Percentiles rank a stretch among this genome's conserved stretches.
phyloP scores from a whole-genome alignment of 2,329 filamentous ascomycete species.

The Cytospora paraplurivora region DNA sequence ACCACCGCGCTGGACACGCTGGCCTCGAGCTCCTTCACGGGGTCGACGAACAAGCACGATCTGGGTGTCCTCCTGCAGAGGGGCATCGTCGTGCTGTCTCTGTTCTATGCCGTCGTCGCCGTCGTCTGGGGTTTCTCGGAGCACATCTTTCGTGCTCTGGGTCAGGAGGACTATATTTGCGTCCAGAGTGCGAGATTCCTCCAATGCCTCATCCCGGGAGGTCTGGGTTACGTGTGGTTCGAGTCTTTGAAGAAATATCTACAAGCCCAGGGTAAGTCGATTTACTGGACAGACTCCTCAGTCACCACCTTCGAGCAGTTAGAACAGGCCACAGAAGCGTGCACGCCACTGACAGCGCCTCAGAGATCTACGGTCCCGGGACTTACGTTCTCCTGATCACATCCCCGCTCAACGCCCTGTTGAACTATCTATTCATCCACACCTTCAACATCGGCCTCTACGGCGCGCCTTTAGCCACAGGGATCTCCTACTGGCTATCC shows the following conservation, averaged over 20 bases:
- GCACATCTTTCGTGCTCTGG: conserved; percentile 71
- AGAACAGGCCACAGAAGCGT: not conserved
- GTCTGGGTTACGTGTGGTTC: conserved; percentile 85
- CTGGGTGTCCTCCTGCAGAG: conserved; percentile 79
- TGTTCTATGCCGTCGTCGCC: conserved; percentile 73
- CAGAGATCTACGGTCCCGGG: conserved; percentile 73
- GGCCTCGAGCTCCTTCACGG: conserved; percentile 80
- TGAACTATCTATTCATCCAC: conserved; percentile 83
- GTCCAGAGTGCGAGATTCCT: conserved; percentile 73
- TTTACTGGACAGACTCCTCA: conserved; percentile 37
- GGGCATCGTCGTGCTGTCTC: conserved; percentile 69
- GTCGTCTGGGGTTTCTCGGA: conserved; percentile 76
- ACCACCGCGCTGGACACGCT: conserved; percentile 86
- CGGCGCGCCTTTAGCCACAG: conserved; percentile 79
- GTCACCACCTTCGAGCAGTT: not conserved
- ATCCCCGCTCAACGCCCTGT: conserved; percentile 75
- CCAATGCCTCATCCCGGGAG: conserved; percentile 74
- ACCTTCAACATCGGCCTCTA: conserved; percentile 70
- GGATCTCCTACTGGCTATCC: conserved; percentile 83
- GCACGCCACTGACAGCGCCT: conserved; percentile 12
- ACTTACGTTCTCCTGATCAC: conserved; percentile 83
- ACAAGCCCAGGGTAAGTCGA: conserved; percentile 78
- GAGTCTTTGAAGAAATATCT: conserved; percentile 85
- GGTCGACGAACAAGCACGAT: conserved; percentile 75
- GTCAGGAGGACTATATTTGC: conserved; percentile 78